Conservation (phyloP, 164 flowering plant species). For the Dillenia suffruticosa region DNA sequence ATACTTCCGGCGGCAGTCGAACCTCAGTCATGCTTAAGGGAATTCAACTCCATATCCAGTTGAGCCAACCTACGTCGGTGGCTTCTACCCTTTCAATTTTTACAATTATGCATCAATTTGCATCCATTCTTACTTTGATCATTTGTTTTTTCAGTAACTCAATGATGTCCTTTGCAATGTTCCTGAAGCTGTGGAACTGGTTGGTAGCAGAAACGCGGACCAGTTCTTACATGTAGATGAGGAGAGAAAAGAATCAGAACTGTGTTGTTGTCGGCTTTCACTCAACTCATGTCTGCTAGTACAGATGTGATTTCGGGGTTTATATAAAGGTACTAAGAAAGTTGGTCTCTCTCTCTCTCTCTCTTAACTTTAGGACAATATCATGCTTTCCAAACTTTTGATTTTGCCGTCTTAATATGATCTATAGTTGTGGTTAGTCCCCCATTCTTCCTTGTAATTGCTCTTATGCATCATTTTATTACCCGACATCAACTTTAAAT, state of each 20-base stretch:
- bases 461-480: no score
- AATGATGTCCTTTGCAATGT: conserved; percentile 52
- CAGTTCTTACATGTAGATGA: conserved; percentile 30
- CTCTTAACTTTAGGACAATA: not conserved
- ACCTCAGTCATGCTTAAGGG: no score
- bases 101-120: no score
- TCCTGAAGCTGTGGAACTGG: conserved; percentile 82
- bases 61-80: no score
- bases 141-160: conserved; percentile 51
- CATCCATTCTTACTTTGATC: no score
- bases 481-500: no score
- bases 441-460: no score
- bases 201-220: conserved; percentile 44
- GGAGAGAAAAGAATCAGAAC: conserved; percentile 51
- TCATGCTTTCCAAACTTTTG: not conserved
- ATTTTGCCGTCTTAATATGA: no score
- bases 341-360: not conserved
- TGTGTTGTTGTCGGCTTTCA: conserved; percentile 47
- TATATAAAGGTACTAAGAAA: conserved; percentile 36
- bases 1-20: no score
- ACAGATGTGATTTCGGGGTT: conserved; percentile 36
- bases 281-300: conserved; percentile 73
- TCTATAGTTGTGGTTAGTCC: no score
- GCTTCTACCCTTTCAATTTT: no score
- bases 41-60: no score